These are phyloP conservation scores for Begonia fuchsioides DNA, from an alignment of 306 rosid genomes.

Conservation along the genomic window DNA sequence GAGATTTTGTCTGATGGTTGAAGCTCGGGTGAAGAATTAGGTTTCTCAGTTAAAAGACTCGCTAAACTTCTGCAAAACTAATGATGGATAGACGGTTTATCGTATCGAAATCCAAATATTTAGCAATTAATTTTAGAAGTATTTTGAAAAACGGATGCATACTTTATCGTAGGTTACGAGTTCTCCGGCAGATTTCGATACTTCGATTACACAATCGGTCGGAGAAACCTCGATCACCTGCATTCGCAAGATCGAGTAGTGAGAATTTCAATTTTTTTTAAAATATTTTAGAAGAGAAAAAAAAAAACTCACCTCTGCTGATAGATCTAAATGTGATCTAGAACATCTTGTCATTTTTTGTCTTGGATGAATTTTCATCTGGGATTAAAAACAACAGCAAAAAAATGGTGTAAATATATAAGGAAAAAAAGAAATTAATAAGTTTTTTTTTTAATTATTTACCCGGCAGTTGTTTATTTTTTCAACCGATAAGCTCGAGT, in stretches of 20 bases:
- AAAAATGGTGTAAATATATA: neutral
- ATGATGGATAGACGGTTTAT: conserved; percentile 11
- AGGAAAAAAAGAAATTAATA: conserved; percentile 3
- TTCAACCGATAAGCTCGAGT: conserved; percentile 38
- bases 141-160: conserved; percentile 5
- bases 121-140: neutral
- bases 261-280: conserved; percentile 5
- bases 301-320: conserved; percentile 43
- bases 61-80: conserved; percentile 69
- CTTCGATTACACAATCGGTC: conserved; percentile 49
- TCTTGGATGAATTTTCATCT: conserved; percentile 51
- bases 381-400: conserved; percentile 9
- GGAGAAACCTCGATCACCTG: conserved; percentile 85
- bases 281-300: neutral
- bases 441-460: neutral
- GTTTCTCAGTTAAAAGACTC: conserved; percentile 29
- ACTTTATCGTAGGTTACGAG: conserved; percentile 38
- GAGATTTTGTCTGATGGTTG: no score
- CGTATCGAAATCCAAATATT: conserved; percentile 3
- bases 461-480: conserved; percentile 44
- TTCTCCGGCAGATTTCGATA: conserved; percentile 64
- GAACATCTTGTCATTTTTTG: conserved; percentile 37
- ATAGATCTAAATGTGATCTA: conserved; percentile 43
- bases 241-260: conserved; percentile 7
- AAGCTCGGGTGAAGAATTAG: conserved; percentile 17